Evolutionary conservation across 352 stramenopile genomes (phyloP).

Genomic region (Peronospora tabacina): DNA sequence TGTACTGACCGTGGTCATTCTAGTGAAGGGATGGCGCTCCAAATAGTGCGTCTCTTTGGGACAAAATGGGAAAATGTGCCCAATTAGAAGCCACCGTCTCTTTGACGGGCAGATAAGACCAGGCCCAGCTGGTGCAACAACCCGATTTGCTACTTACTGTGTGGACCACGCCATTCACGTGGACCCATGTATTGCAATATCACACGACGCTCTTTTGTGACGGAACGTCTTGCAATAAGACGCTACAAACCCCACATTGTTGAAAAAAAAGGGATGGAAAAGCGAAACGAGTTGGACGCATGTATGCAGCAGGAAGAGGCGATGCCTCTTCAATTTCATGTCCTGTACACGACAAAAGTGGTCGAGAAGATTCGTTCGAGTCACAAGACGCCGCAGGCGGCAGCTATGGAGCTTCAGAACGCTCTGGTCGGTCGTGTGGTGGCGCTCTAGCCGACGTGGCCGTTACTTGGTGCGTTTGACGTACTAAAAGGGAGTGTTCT

Average conservation of each 20-base stretch:
- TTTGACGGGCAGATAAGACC: constrained; percentile 20
- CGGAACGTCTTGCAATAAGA: too few relatives aligned
- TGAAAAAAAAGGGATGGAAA: neutral
- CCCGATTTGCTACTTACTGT: too few relatives aligned
- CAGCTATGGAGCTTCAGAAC: constrained; percentile 21
- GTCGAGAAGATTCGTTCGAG: constrained; percentile 19
- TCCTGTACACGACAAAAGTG: constrained; percentile 41
- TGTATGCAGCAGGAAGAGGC: constrained; percentile 12
- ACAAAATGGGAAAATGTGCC: constrained; percentile 21
- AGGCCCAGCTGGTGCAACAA: constrained; percentile 10
- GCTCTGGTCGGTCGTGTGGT: constrained; percentile 23
- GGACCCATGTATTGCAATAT: too few relatives aligned
- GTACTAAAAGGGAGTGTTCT: neutral
- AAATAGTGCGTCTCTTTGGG: neutral
- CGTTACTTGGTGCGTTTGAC: neutral
- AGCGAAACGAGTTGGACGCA: too few relatives aligned
- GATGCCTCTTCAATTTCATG: constrained; percentile 27
- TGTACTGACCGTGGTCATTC: neutral
- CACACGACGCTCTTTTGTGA: too few relatives aligned
- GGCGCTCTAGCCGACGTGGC: too few relatives aligned
- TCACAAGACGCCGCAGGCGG: constrained; percentile 22
- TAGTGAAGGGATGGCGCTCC: neutral
- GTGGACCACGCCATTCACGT: too few relatives aligned
- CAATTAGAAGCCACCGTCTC: constrained; percentile 3
- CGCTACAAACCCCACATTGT: too few relatives aligned